Conservation (phyloP, 2,329 filamentous ascomycete species). For the Helotiales sp. region DNA sequence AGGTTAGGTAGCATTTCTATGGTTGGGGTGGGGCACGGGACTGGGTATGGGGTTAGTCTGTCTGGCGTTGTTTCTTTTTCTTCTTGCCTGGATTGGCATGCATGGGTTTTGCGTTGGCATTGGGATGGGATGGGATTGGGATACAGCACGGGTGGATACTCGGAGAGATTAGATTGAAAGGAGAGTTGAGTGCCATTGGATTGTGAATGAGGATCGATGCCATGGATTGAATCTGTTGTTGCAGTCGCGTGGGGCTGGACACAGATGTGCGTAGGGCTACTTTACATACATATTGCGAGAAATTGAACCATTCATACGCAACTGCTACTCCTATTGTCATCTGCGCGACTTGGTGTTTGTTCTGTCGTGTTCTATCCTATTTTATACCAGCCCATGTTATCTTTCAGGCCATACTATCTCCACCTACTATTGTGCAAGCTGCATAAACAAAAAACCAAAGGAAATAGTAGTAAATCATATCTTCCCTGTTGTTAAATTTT, state of each 20-base stretch:
- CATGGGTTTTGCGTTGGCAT: too few species aligned
- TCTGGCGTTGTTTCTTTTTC: background rate
- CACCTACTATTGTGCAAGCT: too few species aligned
- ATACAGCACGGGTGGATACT: background rate
- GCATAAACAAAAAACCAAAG: too few species aligned
- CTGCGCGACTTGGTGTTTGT: too few species aligned
- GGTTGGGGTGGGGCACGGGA: background rate
- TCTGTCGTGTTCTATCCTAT: too few species aligned
- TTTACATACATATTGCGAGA: conserved; percentile 1
- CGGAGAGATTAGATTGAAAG: background rate
- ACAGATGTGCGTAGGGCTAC: background rate
- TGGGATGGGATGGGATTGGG: background rate
- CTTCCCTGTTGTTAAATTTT: too few species aligned
- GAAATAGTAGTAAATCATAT: too few species aligned
- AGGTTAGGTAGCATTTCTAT: conserved; percentile 1
- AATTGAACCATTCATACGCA: background rate
- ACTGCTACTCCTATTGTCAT: too few species aligned
- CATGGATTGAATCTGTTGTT: background rate
- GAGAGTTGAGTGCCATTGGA: background rate
- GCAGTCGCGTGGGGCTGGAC: background rate
- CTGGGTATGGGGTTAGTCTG: background rate
- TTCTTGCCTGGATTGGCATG: background rate
- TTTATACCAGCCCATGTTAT: too few species aligned
- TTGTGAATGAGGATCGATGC: background rate
- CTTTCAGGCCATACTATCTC: too few species aligned